A percentile compares a stretch with the other conserved stretches of the same genome.
Conservation (phyloP, 805 yeast genomes). For the Metschnikowia dekortorum region DNA sequence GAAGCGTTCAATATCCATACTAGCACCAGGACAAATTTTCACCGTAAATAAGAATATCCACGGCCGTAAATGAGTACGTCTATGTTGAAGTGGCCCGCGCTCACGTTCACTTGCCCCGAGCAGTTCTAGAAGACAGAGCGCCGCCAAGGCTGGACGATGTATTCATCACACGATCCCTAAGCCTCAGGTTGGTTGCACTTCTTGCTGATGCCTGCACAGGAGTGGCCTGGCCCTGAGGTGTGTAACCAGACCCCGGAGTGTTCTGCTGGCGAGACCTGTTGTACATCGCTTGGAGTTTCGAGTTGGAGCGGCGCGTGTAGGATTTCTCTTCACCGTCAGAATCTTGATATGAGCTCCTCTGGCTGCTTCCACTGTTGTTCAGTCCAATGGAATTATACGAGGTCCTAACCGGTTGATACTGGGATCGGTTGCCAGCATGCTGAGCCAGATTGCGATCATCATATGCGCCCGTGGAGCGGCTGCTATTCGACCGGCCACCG, state of each 20-base stretch:
- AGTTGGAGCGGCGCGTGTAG: constrained; percentile 31
- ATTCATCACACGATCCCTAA: constrained; percentile 16
- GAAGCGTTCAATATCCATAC: too few relatives aligned
- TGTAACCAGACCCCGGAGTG: constrained; percentile 31
- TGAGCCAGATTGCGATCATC: neutral
- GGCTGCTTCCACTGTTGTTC: constrained; percentile 1
- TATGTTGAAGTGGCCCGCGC: constrained; percentile 1
- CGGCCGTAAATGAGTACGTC: neutral
- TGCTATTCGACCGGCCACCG: neutral
- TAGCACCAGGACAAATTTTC: too few relatives aligned
- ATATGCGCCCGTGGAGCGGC: neutral
- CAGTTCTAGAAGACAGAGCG: constrained; percentile 15
- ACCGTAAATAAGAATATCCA: neutral
- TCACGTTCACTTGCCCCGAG: constrained; percentile 22
- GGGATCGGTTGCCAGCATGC: constrained; percentile 8
- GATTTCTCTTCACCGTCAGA: constrained; percentile 11
- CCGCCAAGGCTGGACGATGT: constrained; percentile 4
- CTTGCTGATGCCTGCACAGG: constrained; percentile 3
- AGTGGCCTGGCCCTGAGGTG: constrained; percentile 10
- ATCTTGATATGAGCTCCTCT: constrained; percentile 3
- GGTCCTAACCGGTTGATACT: constrained; percentile 26
- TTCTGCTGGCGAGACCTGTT: constrained; percentile 37
- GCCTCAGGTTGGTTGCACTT: constrained; percentile 15
- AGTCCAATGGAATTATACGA: constrained; percentile 17
- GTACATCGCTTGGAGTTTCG: constrained; percentile 38